Percentiles rank a stretch among this genome's conserved stretches.
These are phyloP conservation scores for Prunus armeniaca DNA, from an alignment of 306 rosid genomes.

Conservation along the genomic window DNA sequence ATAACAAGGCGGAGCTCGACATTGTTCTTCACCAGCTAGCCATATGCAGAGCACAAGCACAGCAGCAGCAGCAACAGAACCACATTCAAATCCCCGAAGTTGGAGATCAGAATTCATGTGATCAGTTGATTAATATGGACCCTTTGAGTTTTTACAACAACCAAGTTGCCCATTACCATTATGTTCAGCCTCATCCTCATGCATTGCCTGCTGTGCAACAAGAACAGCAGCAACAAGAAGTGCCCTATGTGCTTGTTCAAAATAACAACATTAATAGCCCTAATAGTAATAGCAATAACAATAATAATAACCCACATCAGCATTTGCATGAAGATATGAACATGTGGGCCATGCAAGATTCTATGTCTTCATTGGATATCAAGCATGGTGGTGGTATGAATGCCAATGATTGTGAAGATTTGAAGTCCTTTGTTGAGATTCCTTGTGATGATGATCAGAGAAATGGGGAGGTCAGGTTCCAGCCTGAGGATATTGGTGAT, in stretches of 20 bases:
- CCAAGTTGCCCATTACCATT: conserved; percentile 18
- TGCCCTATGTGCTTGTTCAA: not conserved
- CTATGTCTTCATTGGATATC: conserved; percentile 47
- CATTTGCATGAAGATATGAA: conserved; percentile 50
- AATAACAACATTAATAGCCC: not conserved
- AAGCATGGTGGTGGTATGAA: conserved; percentile 24
- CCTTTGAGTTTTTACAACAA: conserved; percentile 35
- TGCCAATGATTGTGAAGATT: conserved; percentile 39
- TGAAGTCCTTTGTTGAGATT: conserved; percentile 29
- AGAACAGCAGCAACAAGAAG: conserved; percentile 20
- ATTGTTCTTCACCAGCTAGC: conserved; percentile 57
- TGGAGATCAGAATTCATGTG: not conserved
- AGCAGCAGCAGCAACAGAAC: conserved; percentile 1
- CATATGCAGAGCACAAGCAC: conserved; percentile 35
- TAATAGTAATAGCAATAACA: not conserved
- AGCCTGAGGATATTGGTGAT: conserved; percentile 28
- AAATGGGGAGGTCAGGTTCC: conserved; percentile 39
- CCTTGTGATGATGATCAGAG: conserved; percentile 18
- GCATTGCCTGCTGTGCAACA: conserved; percentile 15
- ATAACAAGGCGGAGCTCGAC: conserved; percentile 35
- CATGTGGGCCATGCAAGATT: conserved; percentile 53
- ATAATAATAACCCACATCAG: not conserved
- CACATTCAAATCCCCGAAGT: not conserved
- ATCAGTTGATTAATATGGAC: conserved; percentile 26
- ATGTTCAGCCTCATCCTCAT: conserved; percentile 19